Base-by-base conservation (phyloP, 768 basidiomycete genomes). In the Myochromella boudieri region DNA sequence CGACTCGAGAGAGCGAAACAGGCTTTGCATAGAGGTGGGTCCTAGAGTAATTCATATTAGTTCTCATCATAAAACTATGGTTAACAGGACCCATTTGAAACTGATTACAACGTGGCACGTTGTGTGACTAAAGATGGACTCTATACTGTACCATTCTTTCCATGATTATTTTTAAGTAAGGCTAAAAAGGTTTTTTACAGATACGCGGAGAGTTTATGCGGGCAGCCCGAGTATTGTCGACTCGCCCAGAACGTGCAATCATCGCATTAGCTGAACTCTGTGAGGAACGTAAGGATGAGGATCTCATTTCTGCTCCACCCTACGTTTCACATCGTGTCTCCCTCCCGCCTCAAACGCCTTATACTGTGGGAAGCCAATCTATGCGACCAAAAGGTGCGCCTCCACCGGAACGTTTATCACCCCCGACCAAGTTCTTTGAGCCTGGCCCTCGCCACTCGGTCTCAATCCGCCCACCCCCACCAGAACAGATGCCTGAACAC, bases 141-240 rank as follows among this genome's bases (percentile, higher is more conserved):
- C 45, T 97, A 97, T 60, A 92, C 91, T 32, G 95, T 95, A 60
- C 58, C n/a, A 37, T 81, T 62, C 17, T 25, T 38, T 34, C 34
- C 21, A 27, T 31, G 41, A 26, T n/a, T 21, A 43, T 37, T 37
- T 39, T 22, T 40, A 34, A 18, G 22, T 29, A 39, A 52, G 18
- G 41, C 54, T 53, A 28, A 59, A n/a, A 25, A 27, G 41, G 47
- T 14, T 7, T 31, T 33, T 24, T 36, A 6, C 55, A 97, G 95
- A 94, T 99, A 60, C 94, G 95, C 11, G 95, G 95, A 7, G 95
- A 98, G 70, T 95, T 99, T 65, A 95, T 95, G 91, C 86, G 95
- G 27, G 95, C 95, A 4, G 84, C 87, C 18, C 78, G 93, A 45
- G 90, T 98, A 46, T 73, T 99, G 26, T 76, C 84, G 9, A 71